Conservation (phyloP, 2,329 filamentous ascomycete species). For the Colletotrichum cuscutae region DNA sequence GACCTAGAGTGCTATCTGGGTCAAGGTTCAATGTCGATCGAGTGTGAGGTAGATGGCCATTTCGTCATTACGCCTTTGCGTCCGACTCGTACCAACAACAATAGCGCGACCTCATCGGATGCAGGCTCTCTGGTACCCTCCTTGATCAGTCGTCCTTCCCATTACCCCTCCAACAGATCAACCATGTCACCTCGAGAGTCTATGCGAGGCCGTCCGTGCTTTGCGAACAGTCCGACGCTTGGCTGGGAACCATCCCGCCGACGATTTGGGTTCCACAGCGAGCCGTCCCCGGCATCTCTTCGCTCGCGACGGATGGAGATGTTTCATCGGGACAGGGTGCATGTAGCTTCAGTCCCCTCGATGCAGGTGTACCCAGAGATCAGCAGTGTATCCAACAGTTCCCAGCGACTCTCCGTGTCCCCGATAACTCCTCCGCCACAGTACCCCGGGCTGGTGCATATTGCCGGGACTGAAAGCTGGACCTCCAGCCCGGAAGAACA, state of each 20-base stretch:
- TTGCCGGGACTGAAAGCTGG: not conserved
- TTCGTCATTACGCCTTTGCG: too few relatives aligned
- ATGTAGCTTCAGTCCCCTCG: not conserved
- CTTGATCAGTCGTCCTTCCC: not conserved
- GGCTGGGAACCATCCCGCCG: too few relatives aligned
- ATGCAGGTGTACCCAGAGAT: not conserved
- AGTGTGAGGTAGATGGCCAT: too few relatives aligned
- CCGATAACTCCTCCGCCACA: not conserved
- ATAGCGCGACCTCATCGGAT: not conserved
- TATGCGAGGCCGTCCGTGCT: not conserved
- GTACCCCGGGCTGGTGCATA: not conserved
- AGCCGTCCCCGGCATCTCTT: not conserved
- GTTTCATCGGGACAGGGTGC: not conserved
- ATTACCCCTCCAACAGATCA: not conserved
- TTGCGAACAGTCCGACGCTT: not conserved
- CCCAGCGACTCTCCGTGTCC: not conserved
- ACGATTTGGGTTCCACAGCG: too few relatives aligned
- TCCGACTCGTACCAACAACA: too few relatives aligned
- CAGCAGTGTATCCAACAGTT: not conserved
- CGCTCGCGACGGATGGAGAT: not conserved
- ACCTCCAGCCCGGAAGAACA: not conserved
- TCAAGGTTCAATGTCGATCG: too few relatives aligned
- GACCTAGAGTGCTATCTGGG: too few relatives aligned
- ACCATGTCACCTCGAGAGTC: not conserved
- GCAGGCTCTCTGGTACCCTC: not conserved